phyloP scores from a whole-genome alignment of 345 rosid genomes.

The Rhodamnia argentea region DNA sequence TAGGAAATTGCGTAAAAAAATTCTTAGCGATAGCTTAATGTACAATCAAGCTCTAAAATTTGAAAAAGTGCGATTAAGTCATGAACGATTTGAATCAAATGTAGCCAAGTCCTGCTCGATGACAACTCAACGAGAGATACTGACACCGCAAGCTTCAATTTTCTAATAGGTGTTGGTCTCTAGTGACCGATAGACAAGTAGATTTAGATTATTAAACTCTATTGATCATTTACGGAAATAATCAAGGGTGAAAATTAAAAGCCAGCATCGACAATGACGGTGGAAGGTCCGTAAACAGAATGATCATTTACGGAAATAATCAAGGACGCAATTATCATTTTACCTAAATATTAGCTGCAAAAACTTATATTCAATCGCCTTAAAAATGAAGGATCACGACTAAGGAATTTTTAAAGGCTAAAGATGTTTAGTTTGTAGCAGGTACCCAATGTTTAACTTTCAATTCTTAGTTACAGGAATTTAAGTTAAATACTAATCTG shows the following conservation, averaged over 20 bases:
- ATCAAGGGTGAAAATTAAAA: neutral
- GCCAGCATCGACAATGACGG: neutral
- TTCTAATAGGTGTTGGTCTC: too few species aligned
- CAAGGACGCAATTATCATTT: too few species aligned
- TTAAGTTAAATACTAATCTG: neutral
- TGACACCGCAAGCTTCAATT: neutral
- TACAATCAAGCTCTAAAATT: too few species aligned
- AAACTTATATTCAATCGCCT: neutral
- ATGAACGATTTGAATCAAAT: neutral
- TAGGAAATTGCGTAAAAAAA: too few species aligned
- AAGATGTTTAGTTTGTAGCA: neutral
- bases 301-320: too few species aligned
- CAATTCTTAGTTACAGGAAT: neutral
- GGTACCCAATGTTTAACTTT: neutral
- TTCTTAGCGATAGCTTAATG: neutral
- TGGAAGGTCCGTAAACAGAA: neutral
- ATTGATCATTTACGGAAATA: neutral
- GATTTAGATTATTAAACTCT: neutral
- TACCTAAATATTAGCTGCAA: neutral
- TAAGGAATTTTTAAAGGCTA: too few species aligned
- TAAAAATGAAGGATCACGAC: too few species aligned
- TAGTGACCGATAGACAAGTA: neutral
- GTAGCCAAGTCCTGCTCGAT: neutral
- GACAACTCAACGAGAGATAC: neutral
- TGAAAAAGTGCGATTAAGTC: neutral